A percentile compares a stretch with the other conserved stretches of the same genome.
These are phyloP conservation scores for Coniella vitis DNA, from an alignment of 2,329 filamentous ascomycete species.

Conservation along the genomic window DNA sequence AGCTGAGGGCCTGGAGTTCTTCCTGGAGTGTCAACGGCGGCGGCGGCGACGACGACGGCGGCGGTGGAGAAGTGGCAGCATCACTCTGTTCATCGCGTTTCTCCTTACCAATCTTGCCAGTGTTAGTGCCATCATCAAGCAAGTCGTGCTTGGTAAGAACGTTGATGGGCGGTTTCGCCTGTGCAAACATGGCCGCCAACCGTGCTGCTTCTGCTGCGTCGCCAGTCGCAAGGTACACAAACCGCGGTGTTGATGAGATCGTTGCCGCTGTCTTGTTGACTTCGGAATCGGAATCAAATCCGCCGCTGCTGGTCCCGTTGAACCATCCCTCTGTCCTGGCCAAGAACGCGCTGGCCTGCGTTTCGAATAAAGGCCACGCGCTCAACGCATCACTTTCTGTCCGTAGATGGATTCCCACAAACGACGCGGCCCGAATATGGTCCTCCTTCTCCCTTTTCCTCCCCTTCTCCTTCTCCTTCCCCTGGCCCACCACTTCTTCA, in stretches of 20 bases:
- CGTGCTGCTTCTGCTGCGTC: slow-evolving; percentile 34
- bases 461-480: neutral
- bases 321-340: slow-evolving; percentile 15
- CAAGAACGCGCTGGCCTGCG: slow-evolving; percentile 35
- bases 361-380: slow-evolving; percentile 38
- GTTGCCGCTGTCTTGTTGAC: slow-evolving; percentile 17
- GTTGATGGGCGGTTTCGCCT: slow-evolving; percentile 25
- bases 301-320: no score
- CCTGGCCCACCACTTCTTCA: slow-evolving; percentile 23
- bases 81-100: neutral
- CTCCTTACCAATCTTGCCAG: slow-evolving; percentile 16
- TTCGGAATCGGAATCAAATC: no score
- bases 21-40: slow-evolving; percentile 17
- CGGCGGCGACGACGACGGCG: no score
- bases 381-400: slow-evolving; percentile 39
- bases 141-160: slow-evolving; percentile 33
- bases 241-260: slow-evolving; percentile 18
- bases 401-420: slow-evolving; percentile 39
- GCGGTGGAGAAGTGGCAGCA: no score
- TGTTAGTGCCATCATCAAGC: slow-evolving; percentile 15
- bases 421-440: slow-evolving; percentile 17
- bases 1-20: slow-evolving; percentile 31
- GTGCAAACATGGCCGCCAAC: slow-evolving; percentile 27
- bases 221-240: slow-evolving; percentile 40
- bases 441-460: neutral